Conservation (phyloP, 2,329 filamentous ascomycete genomes). For the Pseudonectria foliicola region DNA sequence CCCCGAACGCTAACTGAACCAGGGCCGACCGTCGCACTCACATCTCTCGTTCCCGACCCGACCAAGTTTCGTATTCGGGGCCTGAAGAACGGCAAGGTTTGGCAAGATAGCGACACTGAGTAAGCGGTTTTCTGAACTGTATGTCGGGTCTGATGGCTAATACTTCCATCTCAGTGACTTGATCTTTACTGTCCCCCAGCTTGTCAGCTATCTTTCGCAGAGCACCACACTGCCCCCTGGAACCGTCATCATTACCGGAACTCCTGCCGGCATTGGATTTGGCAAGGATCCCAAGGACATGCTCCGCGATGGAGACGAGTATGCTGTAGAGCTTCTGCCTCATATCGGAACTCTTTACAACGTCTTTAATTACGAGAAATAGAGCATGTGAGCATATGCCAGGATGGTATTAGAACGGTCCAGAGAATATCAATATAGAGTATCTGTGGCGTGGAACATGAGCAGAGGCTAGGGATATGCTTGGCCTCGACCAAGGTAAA, state of each 20-base stretch:
- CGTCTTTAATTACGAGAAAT: slow-evolving; percentile 19
- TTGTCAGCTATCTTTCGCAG: slow-evolving; percentile 51
- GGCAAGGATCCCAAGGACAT: slow-evolving; percentile 59
- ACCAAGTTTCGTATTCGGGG: slow-evolving; percentile 48
- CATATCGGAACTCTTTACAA: slow-evolving; percentile 38
- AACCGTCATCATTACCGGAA: slow-evolving; percentile 60
- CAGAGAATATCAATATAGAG: no score
- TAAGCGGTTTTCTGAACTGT: slow-evolving; percentile 10
- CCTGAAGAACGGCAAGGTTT: slow-evolving; percentile 43
- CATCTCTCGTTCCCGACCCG: slow-evolving; percentile 48
- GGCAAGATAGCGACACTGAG: slow-evolving; percentile 17
- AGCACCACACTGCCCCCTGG: slow-evolving; percentile 56
- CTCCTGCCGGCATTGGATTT: slow-evolving; percentile 63
- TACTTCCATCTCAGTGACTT: slow-evolving; percentile 38
- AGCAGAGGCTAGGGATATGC: no score
- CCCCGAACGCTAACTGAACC: no score
- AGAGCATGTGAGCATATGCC: not conserved
- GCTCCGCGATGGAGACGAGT: slow-evolving; percentile 59
- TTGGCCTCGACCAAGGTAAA: no score
- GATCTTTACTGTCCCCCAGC: slow-evolving; percentile 54
- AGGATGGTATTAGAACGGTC: not conserved
- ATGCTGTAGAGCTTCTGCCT: slow-evolving; percentile 34
- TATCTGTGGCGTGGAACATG: no score
- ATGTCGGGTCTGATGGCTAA: not conserved
- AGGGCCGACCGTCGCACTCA: slow-evolving; percentile 61